A percentile compares a stretch with the other conserved stretches of the same genome.
These are phyloP conservation scores for Ceratobasidium sp. DNA, from an alignment of 1,284 basidiomycete genomes.

Conservation along the genomic window DNA sequence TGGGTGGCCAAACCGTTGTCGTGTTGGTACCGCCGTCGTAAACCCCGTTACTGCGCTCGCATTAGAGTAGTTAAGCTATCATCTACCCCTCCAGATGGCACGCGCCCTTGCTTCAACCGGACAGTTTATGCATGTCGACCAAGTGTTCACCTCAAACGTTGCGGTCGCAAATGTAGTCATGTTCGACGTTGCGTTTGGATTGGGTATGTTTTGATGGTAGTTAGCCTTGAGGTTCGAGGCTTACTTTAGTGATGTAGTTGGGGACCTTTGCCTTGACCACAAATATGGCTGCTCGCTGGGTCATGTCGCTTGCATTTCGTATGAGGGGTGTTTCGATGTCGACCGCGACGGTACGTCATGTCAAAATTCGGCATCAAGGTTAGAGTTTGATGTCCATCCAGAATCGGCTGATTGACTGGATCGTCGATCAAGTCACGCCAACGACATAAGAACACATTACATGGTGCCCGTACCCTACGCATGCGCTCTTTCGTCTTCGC, in stretches of 20 bases:
- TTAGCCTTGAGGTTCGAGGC: conserved; percentile 41
- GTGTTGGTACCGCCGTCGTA: conserved; percentile 92
- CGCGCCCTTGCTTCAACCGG: conserved; percentile 82
- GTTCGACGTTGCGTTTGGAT: conserved; percentile 95
- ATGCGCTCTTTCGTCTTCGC: conserved; percentile 91
- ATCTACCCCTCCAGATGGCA: conserved; percentile 71
- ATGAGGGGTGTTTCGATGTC: conserved; percentile 96
- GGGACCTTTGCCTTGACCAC: conserved; percentile 89
- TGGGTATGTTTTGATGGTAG: conserved; percentile 60
- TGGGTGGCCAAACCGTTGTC: conserved; percentile 90
- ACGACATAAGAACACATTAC: conserved; percentile 81
- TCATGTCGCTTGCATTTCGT: conserved; percentile 89
- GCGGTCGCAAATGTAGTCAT: conserved; percentile 93
- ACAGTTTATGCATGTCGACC: conserved; percentile 94
- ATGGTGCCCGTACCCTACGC: conserved; percentile 97
- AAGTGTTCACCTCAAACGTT: conserved; percentile 84
- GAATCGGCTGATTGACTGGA: conserved; percentile 88
- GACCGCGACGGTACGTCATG: conserved; percentile 73
- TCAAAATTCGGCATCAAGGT: conserved; percentile 24
- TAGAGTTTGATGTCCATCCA: conserved; percentile 36
- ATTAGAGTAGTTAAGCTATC: not conserved
- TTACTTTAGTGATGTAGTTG: conserved; percentile 59
- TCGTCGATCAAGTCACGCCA: conserved; percentile 88
- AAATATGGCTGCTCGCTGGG: conserved; percentile 67
- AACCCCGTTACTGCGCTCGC: conserved; percentile 54